Conservation (phyloP, 306 rosid species). For the Hippophae rhamnoides region DNA sequence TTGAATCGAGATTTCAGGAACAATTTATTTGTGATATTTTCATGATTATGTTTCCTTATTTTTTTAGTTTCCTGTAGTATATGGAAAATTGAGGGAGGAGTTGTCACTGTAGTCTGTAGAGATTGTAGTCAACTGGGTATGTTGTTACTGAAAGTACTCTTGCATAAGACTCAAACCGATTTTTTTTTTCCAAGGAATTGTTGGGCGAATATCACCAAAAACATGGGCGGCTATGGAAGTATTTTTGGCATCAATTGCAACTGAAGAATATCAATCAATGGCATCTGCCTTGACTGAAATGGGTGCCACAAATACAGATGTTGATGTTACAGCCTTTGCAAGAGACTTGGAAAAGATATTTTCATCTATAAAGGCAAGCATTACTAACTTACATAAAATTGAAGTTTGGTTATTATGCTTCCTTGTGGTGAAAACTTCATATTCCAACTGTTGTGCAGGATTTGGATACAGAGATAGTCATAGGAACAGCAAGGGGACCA, state of each 20-base stretch:
- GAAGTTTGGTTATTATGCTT: not conserved
- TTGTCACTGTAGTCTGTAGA: not conserved
- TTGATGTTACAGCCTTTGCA: conserved; percentile 66
- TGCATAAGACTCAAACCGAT: conserved; percentile 7
- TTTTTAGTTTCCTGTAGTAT: too few species aligned
- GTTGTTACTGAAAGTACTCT: not conserved
- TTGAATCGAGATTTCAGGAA: too few species aligned
- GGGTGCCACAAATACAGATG: conserved; percentile 78
- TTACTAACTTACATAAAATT: not conserved
- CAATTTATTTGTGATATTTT: too few species aligned
- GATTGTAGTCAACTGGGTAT: too few species aligned
- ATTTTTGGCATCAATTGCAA: conserved; percentile 74
- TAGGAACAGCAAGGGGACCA: conserved; percentile 61
- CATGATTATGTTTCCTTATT: too few species aligned
- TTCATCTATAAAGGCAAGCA: conserved; percentile 73
- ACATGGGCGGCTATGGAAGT: conserved; percentile 97
- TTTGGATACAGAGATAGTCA: conserved; percentile 82
- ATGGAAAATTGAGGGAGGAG: too few species aligned
- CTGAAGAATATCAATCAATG: conserved; percentile 87
- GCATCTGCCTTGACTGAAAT: conserved; percentile 87
- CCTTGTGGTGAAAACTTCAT: conserved; percentile 12
- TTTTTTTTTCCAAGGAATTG: conserved; percentile 54
- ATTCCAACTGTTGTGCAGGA: conserved; percentile 46
- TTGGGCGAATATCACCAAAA: conserved; percentile 82
- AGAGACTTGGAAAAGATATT: conserved; percentile 73